Evolutionary conservation across 2,329 filamentous ascomycete species (phyloP).

Genomic region (Aspergillus floridensis): DNA sequence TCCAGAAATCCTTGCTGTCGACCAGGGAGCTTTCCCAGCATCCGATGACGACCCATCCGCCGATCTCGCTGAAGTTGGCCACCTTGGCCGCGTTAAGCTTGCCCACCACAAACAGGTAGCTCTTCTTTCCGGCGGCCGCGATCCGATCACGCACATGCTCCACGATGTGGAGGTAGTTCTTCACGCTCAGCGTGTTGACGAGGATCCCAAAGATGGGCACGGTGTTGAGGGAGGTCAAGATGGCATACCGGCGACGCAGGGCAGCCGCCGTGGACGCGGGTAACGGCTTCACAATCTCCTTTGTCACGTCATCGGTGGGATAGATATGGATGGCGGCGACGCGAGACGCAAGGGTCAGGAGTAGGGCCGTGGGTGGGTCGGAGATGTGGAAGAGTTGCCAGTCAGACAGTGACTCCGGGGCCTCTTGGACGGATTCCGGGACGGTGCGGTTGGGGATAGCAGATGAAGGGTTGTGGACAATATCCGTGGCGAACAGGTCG

Average conservation of each 20-base stretch:
- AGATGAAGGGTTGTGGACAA: constrained; percentile 75
- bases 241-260: constrained; percentile 82
- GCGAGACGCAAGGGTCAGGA: constrained; percentile 82
- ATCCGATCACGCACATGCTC: constrained; percentile 71
- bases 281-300: constrained; percentile 39
- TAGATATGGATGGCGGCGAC: constrained; percentile 77
- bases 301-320: constrained; percentile 51
- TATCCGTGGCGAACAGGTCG: constrained; percentile 65
- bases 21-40: constrained; percentile 97
- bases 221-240: constrained; percentile 75
- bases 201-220: constrained; percentile 87
- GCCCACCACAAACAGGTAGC: constrained; percentile 92
- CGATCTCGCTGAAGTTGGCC: constrained; percentile 93
- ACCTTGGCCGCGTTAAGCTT: constrained; percentile 95
- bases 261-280: constrained; percentile 53
- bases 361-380: constrained; percentile 73
- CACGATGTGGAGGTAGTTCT: constrained; percentile 82
- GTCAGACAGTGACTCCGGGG: constrained; percentile 54
- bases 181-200: constrained; percentile 90
- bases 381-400: constrained; percentile 84
- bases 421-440: constrained; percentile 49
- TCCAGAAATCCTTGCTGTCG: constrained; percentile 84
- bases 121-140: constrained; percentile 80
- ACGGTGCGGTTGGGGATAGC: constrained; percentile 80
- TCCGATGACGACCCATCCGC: constrained; percentile 94